Conservation (phyloP, 768 basidiomycete species). For the Mycena maculata region DNA sequence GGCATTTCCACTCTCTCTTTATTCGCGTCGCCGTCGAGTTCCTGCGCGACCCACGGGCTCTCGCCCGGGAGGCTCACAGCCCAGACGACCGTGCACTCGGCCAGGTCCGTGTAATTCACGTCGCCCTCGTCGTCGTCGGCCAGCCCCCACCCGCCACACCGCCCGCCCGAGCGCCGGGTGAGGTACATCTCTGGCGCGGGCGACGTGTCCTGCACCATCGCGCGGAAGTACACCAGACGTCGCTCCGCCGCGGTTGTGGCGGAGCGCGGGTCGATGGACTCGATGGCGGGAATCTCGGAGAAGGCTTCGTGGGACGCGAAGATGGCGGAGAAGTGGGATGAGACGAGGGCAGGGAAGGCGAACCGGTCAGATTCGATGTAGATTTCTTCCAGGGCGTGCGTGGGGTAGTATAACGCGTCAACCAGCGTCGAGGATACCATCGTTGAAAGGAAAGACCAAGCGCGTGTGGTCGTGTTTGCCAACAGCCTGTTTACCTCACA, state of each 20-base stretch:
- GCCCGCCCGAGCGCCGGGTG: constrained; percentile 52
- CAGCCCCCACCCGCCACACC: constrained; percentile 84
- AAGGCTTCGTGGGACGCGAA: constrained; percentile 57
- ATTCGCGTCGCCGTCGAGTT: constrained; percentile 38
- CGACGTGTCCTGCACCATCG: constrained; percentile 88
- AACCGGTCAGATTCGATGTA: constrained; percentile 46
- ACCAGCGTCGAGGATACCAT: constrained; percentile 67
- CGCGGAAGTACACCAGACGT: constrained; percentile 77
- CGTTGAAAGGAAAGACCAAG: no score
- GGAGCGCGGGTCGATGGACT: constrained; percentile 72
- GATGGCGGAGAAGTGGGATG: constrained; percentile 57
- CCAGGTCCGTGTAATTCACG: constrained; percentile 54
- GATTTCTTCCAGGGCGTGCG: constrained; percentile 60
- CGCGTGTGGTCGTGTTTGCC: no score
- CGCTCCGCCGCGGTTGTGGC: constrained; percentile 56
- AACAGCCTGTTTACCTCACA: no score
- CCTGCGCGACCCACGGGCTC: constrained; percentile 63
- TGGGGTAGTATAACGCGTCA: constrained; percentile 64
- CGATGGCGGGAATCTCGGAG: constrained; percentile 39
- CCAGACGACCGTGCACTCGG: constrained; percentile 76
- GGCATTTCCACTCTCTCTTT: constrained; percentile 23
- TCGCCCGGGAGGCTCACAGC: constrained; percentile 80
- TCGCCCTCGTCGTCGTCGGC: constrained; percentile 43
- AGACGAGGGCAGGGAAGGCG: constrained; percentile 57
- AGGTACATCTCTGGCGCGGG: constrained; percentile 79